Base-by-base conservation (phyloP, 441 rosid genomes). In the Breynia disticha region DNA sequence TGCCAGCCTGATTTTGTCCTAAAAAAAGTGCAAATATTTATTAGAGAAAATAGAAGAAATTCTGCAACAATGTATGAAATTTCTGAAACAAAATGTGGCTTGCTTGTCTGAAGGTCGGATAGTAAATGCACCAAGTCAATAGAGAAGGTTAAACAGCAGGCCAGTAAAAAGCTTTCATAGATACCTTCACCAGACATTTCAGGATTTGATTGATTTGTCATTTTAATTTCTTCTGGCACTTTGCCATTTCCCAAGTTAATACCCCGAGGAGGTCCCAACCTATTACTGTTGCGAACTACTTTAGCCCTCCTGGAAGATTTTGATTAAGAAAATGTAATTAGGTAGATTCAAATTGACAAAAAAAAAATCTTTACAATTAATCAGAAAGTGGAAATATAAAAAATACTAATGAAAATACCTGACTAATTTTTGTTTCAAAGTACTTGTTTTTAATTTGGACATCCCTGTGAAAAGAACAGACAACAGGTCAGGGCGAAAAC, bases 381-480 rank as follows among this genome's bases (percentile, higher is more conserved):
- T 22, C n/a, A n/a, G n/a, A n/a, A 52, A 18, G 19, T 56, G 22
- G 1, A 60, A 60, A 19, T 38, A 51, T 7, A 48, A 16, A 12
- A 46, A 15, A 42, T 43, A 41, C 13, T 11, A 24, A 47, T 52
- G 52, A 51, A 55, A 28, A 50, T 55, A 80, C 98, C 95, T 83
- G 73, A 87, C 60, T 61, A 76, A 45, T 66, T 79, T 91, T 63
- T 80, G 80, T 79, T 86, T 87, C 63, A 73, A 54, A 46, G 70
- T 75, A 46, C 83, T 79, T 0, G 84, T 28, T 72, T 76, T 83
- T 13, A 70, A 73, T 79, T 80, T 85, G 57, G 72, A 65, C 42
- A 69, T 56, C 46, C 93, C 94, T 80, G 68, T 54, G 11, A 61
- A 54, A 63, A 48, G 61, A 47, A 9, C 56, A 57, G 18, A 9